Base-by-base conservation (phyloP, 306 rosid species). In the Rosa chinensis region DNA sequence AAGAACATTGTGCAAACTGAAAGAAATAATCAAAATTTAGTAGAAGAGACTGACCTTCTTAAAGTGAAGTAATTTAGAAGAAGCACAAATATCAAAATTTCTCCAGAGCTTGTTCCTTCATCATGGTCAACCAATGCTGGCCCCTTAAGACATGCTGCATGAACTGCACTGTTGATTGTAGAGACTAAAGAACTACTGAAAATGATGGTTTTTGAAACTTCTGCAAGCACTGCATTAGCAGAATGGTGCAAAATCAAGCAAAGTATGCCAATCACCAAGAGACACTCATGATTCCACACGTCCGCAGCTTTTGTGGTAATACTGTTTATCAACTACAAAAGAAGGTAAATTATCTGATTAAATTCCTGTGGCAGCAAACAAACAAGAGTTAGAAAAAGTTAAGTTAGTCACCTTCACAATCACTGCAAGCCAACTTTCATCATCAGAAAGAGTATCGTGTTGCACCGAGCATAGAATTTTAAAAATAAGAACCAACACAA, bases 191-290 rank as follows among this genome's bases (percentile, higher is more conserved):
- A 66, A 80, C 93, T 84, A 83, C 90, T 90, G 42, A 85, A 89
- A 74, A 89, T 83, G 53, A 95, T 86, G 70, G 83, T 52, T 88
- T 92, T 95, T 56, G 98, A 86, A 87, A 94, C 87, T 87, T 89
- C 97, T 47, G 79, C 73, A 49, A 95, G 90, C 75, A 83, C 87
- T 63, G 84, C 84, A 55, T 72, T 73, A 53, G 89, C 78, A 62
- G 97, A 95, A 82, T 87, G 99, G 85, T 84, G 91, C 84, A 92
- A 85, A 79, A 91, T 86, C 77, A 95, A 83, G 78, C 89, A 90
- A 64, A 92, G 90, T 79, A 95, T 87, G 68, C 89, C 91, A 79
- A 86, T 66, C 69, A 87, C 86, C 35, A 88, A 74, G 74, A 91
- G 92, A 82, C 79, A 83, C 81, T 90, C 89, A 44, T 76, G 79